Conservation (phyloP, 1,284 basidiomycete genomes). For the Abortiporus biennis region DNA sequence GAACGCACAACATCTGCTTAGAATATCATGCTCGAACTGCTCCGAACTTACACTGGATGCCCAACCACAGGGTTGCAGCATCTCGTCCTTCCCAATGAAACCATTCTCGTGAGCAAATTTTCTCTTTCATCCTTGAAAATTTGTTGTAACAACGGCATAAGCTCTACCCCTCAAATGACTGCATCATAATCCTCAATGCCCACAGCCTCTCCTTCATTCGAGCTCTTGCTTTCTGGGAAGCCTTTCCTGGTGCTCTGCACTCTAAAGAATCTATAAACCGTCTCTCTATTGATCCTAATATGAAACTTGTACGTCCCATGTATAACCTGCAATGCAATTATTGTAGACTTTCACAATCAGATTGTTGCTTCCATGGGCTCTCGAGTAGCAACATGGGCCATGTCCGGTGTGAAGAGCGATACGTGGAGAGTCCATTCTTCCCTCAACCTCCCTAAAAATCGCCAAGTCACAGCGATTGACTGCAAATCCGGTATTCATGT, state of each 20-base stretch:
- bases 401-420: slow-evolving; percentile 54
- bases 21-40: slow-evolving; percentile 57
- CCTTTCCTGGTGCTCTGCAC: slow-evolving; percentile 54
- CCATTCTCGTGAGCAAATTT: slow-evolving; percentile 52
- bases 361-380: slow-evolving; percentile 64
- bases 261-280: slow-evolving; percentile 44
- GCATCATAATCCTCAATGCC: slow-evolving; percentile 64
- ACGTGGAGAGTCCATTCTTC: slow-evolving; percentile 79
- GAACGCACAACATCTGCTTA: too few species aligned
- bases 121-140: slow-evolving; percentile 2
- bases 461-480: slow-evolving; percentile 54
- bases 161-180: slow-evolving; percentile 68
- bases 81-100: slow-evolving; percentile 46
- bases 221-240: slow-evolving; percentile 70
- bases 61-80: slow-evolving; percentile 52
- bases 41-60: slow-evolving; percentile 49
- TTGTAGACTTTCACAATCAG: slow-evolving; percentile 28
- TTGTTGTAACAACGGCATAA: slow-evolving; percentile 21
- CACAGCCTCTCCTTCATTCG: slow-evolving; percentile 52
- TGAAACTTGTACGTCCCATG: slow-evolving; percentile 64
- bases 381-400: slow-evolving; percentile 66
- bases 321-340: not conserved
- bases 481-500: slow-evolving; percentile 54
- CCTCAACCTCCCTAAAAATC: slow-evolving; percentile 49
- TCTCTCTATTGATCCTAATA: slow-evolving; percentile 63